Evolutionary conservation across 768 basidiomycete genomes (phyloP).

Genomic region (Termitomyces sp.): DNA sequence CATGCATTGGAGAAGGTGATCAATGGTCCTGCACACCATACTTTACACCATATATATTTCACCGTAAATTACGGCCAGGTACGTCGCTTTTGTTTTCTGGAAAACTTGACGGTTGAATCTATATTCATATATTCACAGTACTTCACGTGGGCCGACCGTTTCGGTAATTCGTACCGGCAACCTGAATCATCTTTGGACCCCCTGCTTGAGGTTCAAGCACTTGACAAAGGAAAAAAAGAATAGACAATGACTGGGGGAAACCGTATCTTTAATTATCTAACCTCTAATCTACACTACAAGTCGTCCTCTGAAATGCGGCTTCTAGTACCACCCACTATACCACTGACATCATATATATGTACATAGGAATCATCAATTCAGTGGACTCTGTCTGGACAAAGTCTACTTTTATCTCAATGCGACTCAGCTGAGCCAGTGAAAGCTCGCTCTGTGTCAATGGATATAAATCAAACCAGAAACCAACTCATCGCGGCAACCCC

Average conservation of each 20-base stretch:
- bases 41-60: constrained; percentile 94
- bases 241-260: constrained; percentile 3
- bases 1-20: constrained; percentile 83
- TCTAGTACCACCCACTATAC: constrained; percentile 7
- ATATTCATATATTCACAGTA: constrained; percentile 47
- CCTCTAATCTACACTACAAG: constrained; percentile 5
- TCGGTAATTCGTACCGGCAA: constrained; percentile 82
- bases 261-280: constrained; percentile 5
- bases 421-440: too few relatives aligned
- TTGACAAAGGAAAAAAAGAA: constrained; percentile 17
- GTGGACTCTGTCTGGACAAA: too few relatives aligned
- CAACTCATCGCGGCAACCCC: too few relatives aligned
- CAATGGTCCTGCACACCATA: constrained; percentile 99
- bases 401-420: too few relatives aligned
- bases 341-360: neutral
- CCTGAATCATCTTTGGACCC: constrained; percentile 84
- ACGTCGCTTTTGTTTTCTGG: constrained; percentile 13
- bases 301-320: neutral
- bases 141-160: constrained; percentile 92
- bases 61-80: constrained; percentile 94
- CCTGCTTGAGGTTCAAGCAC: constrained; percentile 54
- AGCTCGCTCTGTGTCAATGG: too few relatives aligned
- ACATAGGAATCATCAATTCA: neutral
- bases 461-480: too few relatives aligned
- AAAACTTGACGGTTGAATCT: neutral